Evolutionary conservation across 2,329 filamentous ascomycete species (phyloP).

Genomic region (Metarhizium brunneum): DNA sequence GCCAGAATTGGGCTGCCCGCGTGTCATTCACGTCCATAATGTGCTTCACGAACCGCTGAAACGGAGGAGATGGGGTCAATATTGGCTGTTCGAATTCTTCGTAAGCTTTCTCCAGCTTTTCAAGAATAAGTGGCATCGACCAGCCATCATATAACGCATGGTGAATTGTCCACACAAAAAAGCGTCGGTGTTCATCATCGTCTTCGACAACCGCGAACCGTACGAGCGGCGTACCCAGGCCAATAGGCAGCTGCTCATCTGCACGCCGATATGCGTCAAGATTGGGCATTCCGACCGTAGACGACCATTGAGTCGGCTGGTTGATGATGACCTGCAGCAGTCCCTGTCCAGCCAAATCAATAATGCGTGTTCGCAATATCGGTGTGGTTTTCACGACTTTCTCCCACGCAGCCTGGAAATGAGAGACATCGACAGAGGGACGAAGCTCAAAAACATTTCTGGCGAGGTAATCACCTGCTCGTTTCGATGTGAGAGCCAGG

Average conservation of each 20-base stretch:
- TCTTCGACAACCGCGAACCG: no score
- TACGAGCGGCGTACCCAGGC: background rate
- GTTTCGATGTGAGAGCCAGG: background rate
- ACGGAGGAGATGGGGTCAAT: no score
- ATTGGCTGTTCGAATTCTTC: background rate
- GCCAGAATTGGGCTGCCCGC: no score
- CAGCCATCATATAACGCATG: constrained; percentile 1
- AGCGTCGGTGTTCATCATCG: no score
- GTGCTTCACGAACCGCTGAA: no score
- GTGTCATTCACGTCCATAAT: no score
- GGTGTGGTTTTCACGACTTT: background rate
- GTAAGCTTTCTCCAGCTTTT: background rate
- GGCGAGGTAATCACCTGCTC: background rate
- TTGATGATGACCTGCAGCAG: background rate
- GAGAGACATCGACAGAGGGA: background rate
- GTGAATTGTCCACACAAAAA: background rate
- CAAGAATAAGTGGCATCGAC: background rate
- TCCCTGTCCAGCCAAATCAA: background rate
- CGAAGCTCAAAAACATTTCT: background rate
- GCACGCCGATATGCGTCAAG: no score
- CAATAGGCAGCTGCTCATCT: background rate
- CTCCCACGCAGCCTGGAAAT: background rate
- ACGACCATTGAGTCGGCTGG: background rate
- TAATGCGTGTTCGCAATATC: constrained; percentile 1
- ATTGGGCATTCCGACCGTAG: background rate